Conservation (phyloP, 768 basidiomycete genomes). For the Termitomyces eurrhizus region DNA sequence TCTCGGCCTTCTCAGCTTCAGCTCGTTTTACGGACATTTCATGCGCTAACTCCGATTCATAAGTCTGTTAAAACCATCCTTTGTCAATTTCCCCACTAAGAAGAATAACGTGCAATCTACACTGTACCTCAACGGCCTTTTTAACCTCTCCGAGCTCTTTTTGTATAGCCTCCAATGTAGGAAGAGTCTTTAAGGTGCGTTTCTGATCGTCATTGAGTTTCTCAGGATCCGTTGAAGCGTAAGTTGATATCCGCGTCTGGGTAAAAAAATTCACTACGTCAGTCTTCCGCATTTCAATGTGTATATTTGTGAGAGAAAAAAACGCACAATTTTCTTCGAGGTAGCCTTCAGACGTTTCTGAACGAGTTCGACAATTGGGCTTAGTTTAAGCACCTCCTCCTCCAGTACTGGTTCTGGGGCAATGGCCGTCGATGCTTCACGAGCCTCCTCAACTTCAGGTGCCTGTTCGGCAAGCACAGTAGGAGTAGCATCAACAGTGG, state of each 20-base stretch:
- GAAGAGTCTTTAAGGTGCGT: conserved; percentile 64
- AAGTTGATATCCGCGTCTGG: conserved; percentile 70
- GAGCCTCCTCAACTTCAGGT: conserved; percentile 42
- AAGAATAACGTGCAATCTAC: not conserved
- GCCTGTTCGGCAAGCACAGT: conserved; percentile 46
- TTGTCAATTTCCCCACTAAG: conserved; percentile 5
- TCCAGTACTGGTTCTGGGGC: conserved; percentile 39
- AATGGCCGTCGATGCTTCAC: conserved; percentile 42
- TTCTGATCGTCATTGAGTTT: conserved; percentile 90
- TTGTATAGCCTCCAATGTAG: conserved; percentile 70
- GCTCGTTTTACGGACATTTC: conserved; percentile 51
- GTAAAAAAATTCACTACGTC: conserved; percentile 12
- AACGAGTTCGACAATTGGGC: conserved; percentile 75
- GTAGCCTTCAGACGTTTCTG: conserved; percentile 74
- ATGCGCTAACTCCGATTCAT: conserved; percentile 60
- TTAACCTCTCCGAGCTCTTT: conserved; percentile 84
- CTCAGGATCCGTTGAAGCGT: conserved; percentile 61
- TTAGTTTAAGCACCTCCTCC: conserved; percentile 49
- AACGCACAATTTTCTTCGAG: conserved; percentile 79
- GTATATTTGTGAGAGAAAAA: conserved; percentile 3
- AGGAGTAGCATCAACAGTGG: conserved; percentile 41
- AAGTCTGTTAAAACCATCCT: conserved; percentile 35
- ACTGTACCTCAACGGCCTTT: conserved; percentile 74
- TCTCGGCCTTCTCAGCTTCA: conserved; percentile 55
- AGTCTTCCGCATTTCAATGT: not conserved